Evolutionary conservation across 2,329 filamentous ascomycete genomes (phyloP), one percentile per base, ranked within the genome.

Genomic region (Calonectria pteridis): DNA sequence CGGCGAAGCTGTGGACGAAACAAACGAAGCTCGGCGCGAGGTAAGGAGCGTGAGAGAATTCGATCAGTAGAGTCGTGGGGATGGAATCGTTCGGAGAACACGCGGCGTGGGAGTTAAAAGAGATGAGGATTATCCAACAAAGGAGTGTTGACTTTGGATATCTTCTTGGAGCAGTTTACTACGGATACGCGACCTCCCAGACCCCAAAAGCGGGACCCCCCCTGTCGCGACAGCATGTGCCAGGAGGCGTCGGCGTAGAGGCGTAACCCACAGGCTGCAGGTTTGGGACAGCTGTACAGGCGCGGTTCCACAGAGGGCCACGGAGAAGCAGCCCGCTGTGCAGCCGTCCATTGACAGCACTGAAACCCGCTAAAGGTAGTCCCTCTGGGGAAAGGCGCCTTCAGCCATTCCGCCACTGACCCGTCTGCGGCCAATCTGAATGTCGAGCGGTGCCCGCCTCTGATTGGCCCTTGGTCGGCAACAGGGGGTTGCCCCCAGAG

Each of bases 141-240:
- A 78, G 78, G 77, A 80, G 76, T 74, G 77, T 80, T 80, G 78
- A 80, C 78, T 80, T 80, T 80, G 69, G 67, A 73, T 75, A 72
- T 67, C 74, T 70, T 77, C 49, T 73, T 72, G 72, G 75, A 70
- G 77, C 76, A 76, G 76, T 72, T 78, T 77, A 62, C 37, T 76
- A 80, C 43, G 43, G 43, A 46, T 46, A 46, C 79, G 79, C 79
- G 79, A 80, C 78, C 43, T 46, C n/a, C 43, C 43, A 46, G 6
- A 46, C 43, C 43, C 43, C 77, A 74, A 63, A 64, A 66, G 69
- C 76, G 77, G 78, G 76, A 76, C 72, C 73, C 76, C 78, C 81
- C 82, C 76, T 82, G 81, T 84, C 81, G 81, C 81, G 80, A 82
- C 74, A 69, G 67, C 78, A 81, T 82, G 80, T 83, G 82, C 83